A percentile compares a stretch with the other conserved stretches of the same genome.
Conservation (phyloP, 495 filamentous ascomycete species). For the Halenospora varia region DNA sequence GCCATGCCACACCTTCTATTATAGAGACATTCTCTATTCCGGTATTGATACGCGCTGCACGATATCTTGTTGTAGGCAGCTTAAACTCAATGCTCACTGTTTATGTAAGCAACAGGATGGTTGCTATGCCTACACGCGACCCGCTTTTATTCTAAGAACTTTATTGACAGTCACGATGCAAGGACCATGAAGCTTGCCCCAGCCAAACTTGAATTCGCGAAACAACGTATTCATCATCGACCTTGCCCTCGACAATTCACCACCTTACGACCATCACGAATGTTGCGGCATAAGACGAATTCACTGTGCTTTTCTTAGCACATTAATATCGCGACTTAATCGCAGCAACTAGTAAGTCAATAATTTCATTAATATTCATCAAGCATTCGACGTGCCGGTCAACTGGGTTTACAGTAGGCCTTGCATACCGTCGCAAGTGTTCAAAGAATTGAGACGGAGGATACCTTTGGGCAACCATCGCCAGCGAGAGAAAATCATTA, state of each 20-base stretch:
- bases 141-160: neutral
- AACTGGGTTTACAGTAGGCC: slow-evolving; percentile 5
- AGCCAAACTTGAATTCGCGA: no score
- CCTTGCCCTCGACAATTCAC: neutral
- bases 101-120: neutral
- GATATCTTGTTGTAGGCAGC: neutral
- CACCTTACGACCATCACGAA: slow-evolving; percentile 4
- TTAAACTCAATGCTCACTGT: neutral
- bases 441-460: slow-evolving; percentile 9
- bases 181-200: neutral
- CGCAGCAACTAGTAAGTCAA: no score
- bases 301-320: neutral
- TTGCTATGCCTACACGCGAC: slow-evolving; percentile 7
- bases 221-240: neutral
- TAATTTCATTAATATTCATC: no score
- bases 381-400: neutral
- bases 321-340: neutral
- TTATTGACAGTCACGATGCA: slow-evolving; percentile 1
- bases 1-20: neutral
- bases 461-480: no score
- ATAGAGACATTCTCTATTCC: neutral
- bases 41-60: neutral
- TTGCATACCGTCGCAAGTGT: neutral
- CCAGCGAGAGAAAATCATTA: no score
- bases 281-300: neutral